phyloP scores from a whole-genome alignment of 306 rosid species.

The Trifolium pratense region DNA sequence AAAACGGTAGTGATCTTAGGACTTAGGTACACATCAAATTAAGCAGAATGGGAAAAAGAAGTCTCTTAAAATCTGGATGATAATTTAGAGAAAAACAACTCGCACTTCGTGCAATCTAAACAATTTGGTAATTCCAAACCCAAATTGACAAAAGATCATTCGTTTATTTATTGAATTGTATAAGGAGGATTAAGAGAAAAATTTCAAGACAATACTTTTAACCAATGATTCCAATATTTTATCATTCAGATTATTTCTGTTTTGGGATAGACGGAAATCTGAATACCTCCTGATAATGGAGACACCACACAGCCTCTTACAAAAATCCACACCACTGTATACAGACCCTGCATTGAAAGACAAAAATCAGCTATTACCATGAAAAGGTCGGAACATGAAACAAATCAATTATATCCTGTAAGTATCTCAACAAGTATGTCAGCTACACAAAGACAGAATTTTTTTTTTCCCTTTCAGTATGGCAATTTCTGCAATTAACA shows the following conservation, averaged over 20 bases:
- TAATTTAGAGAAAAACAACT: slow-evolving; percentile 13
- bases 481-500: slow-evolving; percentile 24
- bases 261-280: slow-evolving; percentile 25
- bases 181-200: slow-evolving; percentile 10
- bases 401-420: not conserved
- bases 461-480: not conserved
- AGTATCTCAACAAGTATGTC: slow-evolving; percentile 16
- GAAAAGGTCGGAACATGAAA: slow-evolving; percentile 5
- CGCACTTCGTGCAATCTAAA: slow-evolving; percentile 1
- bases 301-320: slow-evolving; percentile 96
- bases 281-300: slow-evolving; percentile 90
- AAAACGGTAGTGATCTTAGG: not conserved
- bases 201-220: slow-evolving; percentile 5
- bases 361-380: slow-evolving; percentile 34
- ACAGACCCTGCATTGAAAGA: slow-evolving; percentile 71
- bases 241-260: slow-evolving; percentile 15
- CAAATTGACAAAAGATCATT: slow-evolving; percentile 5
- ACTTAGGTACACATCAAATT: slow-evolving; percentile 20
- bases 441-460: slow-evolving; percentile 9
- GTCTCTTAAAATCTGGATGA: slow-evolving; percentile 13
- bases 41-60: not conserved
- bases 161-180: slow-evolving; percentile 23
- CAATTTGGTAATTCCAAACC: slow-evolving; percentile 8
- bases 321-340: slow-evolving; percentile 94
- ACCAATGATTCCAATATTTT: slow-evolving; percentile 36